Evolutionary conservation across 495 filamentous ascomycete species (phyloP).

Genomic region (Platismatia glauca): DNA sequence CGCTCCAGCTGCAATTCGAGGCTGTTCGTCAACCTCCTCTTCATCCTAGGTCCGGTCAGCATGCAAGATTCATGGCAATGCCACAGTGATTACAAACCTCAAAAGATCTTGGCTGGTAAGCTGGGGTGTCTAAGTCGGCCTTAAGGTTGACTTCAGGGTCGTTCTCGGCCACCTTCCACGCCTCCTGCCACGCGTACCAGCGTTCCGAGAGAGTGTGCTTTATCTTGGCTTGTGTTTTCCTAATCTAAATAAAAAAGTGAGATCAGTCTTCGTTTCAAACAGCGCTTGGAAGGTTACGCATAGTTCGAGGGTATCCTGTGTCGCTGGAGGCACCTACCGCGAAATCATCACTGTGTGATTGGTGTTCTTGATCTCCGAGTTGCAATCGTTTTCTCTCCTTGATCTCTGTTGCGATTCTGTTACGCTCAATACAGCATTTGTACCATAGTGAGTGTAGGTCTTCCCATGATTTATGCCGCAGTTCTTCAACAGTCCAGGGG

Average conservation of each 20-base stretch:
- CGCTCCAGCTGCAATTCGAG: conserved; percentile 1
- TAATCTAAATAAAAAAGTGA: conserved; percentile 41
- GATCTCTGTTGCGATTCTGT: conserved; percentile 71
- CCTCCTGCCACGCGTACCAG: conserved; percentile 85
- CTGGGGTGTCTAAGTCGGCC: conserved; percentile 6
- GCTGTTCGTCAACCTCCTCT: conserved; percentile 1
- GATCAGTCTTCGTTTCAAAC: conserved; percentile 19
- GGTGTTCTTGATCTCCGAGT: conserved; percentile 55
- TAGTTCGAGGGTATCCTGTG: neutral
- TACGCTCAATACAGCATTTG: conserved; percentile 87
- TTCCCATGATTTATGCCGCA: conserved; percentile 83
- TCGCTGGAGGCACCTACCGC: conserved; percentile 43
- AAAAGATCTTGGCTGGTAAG: conserved; percentile 4
- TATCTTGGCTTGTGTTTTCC: conserved; percentile 64
- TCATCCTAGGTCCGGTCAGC: conserved; percentile 6
- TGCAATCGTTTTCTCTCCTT: conserved; percentile 55
- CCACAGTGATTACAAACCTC: conserved; percentile 1
- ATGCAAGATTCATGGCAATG: neutral
- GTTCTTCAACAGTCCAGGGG: conserved; percentile 77
- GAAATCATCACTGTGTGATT: conserved; percentile 48
- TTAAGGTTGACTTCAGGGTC: conserved; percentile 53
- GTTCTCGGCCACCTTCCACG: conserved; percentile 47
- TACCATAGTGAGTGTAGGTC: conserved; percentile 91
- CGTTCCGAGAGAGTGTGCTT: conserved; percentile 79
- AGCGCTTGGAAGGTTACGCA: neutral